Conservation (phyloP, 331 rosid species). For the Malus hybrid region DNA sequence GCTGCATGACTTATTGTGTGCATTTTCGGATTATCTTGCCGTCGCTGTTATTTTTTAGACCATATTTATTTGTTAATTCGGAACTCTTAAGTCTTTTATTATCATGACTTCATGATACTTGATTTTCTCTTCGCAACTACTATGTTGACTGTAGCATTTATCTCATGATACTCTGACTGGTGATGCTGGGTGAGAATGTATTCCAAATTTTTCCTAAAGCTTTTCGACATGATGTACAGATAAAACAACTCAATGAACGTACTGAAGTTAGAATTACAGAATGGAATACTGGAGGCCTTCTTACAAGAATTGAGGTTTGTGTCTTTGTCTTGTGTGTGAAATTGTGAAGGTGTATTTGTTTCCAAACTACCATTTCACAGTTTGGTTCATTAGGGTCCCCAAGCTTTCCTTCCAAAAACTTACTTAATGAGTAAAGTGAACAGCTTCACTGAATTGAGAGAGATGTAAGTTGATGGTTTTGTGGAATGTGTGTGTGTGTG, state of each 20-base stretch:
- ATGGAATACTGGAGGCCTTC: conserved; percentile 90
- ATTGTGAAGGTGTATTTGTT: not conserved
- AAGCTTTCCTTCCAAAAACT: conserved; percentile 75
- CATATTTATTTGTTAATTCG: not conserved
- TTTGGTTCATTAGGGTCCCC: conserved; percentile 61
- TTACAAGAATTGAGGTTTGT: conserved; percentile 79
- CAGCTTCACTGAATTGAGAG: conserved; percentile 70
- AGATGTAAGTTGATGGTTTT: conserved; percentile 41
- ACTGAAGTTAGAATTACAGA: conserved; percentile 64
- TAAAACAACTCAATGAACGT: conserved; percentile 68
- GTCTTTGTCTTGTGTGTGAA: conserved; percentile 10
- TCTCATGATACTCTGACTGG: not conserved
- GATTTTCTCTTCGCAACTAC: not conserved
- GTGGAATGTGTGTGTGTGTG: not conserved
- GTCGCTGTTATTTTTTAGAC: not conserved
- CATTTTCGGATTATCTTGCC: not conserved
- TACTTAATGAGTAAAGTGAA: conserved; percentile 62
- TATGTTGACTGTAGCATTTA: not conserved
- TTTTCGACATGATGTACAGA: conserved; percentile 32
- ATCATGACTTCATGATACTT: conserved; percentile 4
- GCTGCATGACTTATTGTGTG: conserved; percentile 11
- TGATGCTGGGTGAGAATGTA: not conserved
- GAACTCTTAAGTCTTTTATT: not conserved
- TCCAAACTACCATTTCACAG: conserved; percentile 5
- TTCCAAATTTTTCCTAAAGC: not conserved